Conservation (phyloP, 148 eudicot genomes). For the Silene latifolia region DNA sequence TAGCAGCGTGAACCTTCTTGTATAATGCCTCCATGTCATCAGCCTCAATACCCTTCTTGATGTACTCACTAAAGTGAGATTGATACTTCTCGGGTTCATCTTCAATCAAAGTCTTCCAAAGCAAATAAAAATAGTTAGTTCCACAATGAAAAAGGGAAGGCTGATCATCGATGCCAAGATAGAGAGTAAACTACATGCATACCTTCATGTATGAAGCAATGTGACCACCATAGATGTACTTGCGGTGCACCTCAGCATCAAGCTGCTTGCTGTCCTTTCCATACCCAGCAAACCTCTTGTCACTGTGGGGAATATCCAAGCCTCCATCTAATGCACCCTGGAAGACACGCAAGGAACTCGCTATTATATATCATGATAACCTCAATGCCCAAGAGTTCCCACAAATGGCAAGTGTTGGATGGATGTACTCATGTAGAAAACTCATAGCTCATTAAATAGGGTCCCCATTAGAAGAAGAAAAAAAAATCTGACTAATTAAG, state of each 20-base stretch:
- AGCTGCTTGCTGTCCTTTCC: slow-evolving; percentile 63
- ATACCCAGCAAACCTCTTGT: slow-evolving; percentile 83
- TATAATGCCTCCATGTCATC: slow-evolving; percentile 63
- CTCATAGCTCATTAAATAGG: no score
- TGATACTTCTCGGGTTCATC: slow-evolving; percentile 93
- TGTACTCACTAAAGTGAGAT: slow-evolving; percentile 59
- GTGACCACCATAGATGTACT: slow-evolving; percentile 81
- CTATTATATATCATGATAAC: no score
- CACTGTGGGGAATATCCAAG: slow-evolving; percentile 79
- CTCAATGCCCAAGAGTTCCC: no score
- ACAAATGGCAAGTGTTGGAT: no score
- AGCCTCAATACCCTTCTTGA: slow-evolving; percentile 55
- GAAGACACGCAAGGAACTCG: neutral
- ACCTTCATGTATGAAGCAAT: slow-evolving; percentile 79
- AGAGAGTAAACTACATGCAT: neutral
- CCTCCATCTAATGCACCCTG: slow-evolving; percentile 91
- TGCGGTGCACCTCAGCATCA: slow-evolving; percentile 70
- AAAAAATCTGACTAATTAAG: no score
- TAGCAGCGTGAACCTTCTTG: slow-evolving; percentile 86
- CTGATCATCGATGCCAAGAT: neutral
- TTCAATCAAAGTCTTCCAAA: slow-evolving; percentile 53
- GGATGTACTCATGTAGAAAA: no score
- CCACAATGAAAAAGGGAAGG: neutral
- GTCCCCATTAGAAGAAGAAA: no score
- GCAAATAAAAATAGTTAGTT: neutral